A percentile compares a stretch with the other conserved stretches of the same genome.
These are phyloP conservation scores for Chondrus crispus DNA, from an alignment of 23 red algal genomes.

Conservation along the genomic window DNA sequence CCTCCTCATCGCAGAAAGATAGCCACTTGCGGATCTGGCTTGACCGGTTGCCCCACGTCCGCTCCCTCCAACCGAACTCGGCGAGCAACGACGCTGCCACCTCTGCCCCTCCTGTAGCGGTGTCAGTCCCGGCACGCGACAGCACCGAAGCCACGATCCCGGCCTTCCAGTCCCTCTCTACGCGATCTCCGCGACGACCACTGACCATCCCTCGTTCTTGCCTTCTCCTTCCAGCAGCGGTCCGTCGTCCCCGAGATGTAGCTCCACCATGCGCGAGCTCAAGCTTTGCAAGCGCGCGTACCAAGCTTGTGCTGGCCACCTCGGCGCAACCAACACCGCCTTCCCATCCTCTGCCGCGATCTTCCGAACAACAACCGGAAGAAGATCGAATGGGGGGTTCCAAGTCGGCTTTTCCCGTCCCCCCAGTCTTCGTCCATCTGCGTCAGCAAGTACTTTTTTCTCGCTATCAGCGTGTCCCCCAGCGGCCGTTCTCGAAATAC, in stretches of 20 bases:
- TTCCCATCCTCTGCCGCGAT: background rate
- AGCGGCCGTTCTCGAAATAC: background rate
- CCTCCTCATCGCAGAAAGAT: background rate
- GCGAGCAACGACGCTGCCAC: background rate
- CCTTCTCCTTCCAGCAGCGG: background rate
- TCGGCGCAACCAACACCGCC: background rate
- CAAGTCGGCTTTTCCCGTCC: background rate
- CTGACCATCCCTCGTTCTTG: background rate
- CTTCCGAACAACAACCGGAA: background rate
- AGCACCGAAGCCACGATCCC: background rate
- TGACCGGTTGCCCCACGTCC: background rate
- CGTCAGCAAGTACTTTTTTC: background rate
- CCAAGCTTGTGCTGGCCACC: background rate
- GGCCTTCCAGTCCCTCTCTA: background rate
- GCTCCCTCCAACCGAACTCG: background rate
- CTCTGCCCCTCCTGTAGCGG: background rate
- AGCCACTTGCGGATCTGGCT: background rate
- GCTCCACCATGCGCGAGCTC: background rate
- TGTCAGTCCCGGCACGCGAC: background rate
- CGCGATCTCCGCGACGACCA: background rate
- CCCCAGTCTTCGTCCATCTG: background rate
- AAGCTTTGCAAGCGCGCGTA: background rate
- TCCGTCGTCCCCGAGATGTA: background rate
- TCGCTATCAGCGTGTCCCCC: background rate
- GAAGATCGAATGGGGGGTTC: background rate